Evolutionary conservation across 495 filamentous ascomycete genomes (phyloP).

Genomic region (Aspergillus funiculosus): DNA sequence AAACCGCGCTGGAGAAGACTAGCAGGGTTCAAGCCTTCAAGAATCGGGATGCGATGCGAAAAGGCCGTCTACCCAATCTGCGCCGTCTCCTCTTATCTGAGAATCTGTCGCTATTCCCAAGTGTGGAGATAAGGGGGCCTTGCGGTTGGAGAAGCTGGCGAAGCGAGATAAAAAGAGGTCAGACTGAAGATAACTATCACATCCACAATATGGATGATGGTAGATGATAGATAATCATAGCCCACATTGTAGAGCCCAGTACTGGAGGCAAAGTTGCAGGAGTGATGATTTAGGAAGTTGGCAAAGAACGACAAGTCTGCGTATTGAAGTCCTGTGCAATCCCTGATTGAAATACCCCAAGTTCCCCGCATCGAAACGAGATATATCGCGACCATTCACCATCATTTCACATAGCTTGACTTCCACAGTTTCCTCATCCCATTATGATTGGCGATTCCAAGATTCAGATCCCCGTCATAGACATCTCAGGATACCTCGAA

Average conservation of each 20-base stretch:
- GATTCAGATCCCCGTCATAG: conserved; percentile 5
- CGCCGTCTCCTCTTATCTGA: neutral
- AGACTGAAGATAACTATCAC: too few relatives aligned
- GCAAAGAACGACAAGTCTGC: too few relatives aligned
- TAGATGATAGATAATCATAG: too few relatives aligned
- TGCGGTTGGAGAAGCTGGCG: neutral
- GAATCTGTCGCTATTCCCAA: neutral
- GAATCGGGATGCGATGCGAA: neutral
- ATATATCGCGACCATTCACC: neutral
- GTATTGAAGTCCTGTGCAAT: too few relatives aligned
- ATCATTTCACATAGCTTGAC: too few relatives aligned
- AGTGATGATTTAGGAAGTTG: too few relatives aligned
- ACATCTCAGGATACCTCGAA: conserved; percentile 5
- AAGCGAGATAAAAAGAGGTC: neutral
- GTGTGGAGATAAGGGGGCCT: conserved; percentile 4
- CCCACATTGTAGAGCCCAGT: too few relatives aligned
- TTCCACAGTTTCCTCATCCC: too few relatives aligned
- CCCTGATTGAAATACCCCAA: too few relatives aligned
- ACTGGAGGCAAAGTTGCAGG: too few relatives aligned
- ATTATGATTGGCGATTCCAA: neutral
- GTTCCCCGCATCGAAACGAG: too few relatives aligned
- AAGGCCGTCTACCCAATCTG: neutral
- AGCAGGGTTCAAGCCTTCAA: neutral
- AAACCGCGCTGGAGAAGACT: neutral
- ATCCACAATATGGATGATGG: too few relatives aligned